phyloP scores from a whole-genome alignment of 108 stramenopile genomes.

The Hondaea fermentalgiana region DNA sequence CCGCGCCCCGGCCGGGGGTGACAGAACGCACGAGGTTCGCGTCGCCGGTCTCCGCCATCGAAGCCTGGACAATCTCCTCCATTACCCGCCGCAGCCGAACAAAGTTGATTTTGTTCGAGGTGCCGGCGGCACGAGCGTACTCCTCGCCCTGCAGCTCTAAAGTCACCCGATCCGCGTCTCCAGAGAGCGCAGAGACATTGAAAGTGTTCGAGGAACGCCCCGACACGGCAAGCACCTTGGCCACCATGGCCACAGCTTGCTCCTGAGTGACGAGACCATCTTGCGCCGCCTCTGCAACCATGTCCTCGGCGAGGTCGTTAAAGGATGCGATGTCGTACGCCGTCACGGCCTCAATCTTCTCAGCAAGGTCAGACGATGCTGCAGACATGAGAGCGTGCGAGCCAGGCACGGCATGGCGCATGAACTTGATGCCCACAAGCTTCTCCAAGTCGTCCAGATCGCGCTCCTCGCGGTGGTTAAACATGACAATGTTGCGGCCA shows the following conservation, averaged over 20 bases:
- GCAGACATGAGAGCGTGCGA: not conserved
- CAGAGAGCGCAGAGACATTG: not conserved
- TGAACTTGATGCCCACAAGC: constrained; percentile 19
- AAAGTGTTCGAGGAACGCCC: not conserved
- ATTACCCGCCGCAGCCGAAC: not conserved
- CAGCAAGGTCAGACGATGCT: not conserved
- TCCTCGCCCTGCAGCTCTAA: not conserved
- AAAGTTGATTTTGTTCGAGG: not conserved
- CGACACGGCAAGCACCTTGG: not conserved
- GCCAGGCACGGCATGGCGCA: not conserved
- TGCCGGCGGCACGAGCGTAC: not conserved
- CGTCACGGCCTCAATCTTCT: not conserved
- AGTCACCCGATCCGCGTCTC: not conserved
- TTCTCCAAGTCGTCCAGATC: constrained; percentile 73
- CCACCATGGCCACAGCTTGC: not conserved
- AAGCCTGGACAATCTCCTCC: not conserved
- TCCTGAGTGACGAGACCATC: not conserved
- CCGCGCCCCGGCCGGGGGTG: not conserved
- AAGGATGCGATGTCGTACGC: not conserved
- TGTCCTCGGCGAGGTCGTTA: not conserved
- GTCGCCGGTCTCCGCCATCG: not conserved
- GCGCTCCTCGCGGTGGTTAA: constrained; percentile 85
- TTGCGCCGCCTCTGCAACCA: not conserved
- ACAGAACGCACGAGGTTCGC: not conserved
- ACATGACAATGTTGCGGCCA: not conserved